Evolutionary conservation across 306 rosid genomes (phyloP).

Genomic region (Abrus precatorius): DNA sequence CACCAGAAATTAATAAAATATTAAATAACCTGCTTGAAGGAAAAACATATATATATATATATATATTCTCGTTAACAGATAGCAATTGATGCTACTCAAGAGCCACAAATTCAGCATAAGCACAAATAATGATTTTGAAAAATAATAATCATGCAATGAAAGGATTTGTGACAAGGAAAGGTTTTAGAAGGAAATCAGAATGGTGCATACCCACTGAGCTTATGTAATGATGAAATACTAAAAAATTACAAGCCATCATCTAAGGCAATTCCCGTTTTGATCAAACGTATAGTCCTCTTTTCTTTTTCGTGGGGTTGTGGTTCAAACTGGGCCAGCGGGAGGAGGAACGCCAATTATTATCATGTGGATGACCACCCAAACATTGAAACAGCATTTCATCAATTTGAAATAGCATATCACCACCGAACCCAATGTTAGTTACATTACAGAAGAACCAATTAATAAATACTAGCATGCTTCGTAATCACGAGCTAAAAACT

Average conservation of each 20-base stretch:
- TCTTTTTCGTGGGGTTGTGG: not conserved
- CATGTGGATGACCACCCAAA: not conserved
- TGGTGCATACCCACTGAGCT: not conserved
- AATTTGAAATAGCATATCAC: not conserved
- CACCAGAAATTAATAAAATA: constrained; percentile 13
- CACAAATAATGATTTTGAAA: not conserved
- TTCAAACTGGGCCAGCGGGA: not conserved
- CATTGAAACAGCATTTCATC: not conserved
- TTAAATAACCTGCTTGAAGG: not conserved
- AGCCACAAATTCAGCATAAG: constrained; percentile 6
- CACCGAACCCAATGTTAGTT: not conserved
- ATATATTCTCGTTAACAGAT: not conserved
- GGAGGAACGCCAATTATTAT: not conserved
- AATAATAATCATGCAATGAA: constrained; percentile 1
- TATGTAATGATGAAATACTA: not conserved
- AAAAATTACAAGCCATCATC: not conserved
- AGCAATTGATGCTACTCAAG: not conserved
- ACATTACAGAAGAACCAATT: not conserved
- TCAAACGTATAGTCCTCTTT: not conserved
- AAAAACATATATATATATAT: no score
- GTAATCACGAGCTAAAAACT: constrained; percentile 1
- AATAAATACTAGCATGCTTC: constrained; percentile 16
- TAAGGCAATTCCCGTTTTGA: not conserved
- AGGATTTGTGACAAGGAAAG: not conserved
- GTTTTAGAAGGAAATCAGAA: not conserved